Conservation (phyloP, 1,139 yeast genomes). For the Yamadazyma triangularis region DNA sequence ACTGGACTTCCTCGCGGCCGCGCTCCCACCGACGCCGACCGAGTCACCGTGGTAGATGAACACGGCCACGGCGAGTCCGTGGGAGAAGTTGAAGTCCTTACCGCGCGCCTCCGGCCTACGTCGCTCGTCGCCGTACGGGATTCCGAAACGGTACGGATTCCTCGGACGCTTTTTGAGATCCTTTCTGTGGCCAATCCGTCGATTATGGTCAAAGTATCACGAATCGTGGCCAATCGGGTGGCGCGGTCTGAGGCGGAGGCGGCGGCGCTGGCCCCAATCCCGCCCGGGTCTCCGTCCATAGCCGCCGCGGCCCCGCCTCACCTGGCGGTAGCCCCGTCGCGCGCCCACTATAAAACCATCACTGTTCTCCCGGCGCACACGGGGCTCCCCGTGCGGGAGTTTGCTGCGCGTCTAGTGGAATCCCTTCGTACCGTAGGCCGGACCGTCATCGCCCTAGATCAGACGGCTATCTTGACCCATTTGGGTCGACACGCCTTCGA, state of each 20-base stretch:
- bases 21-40: too few species aligned
- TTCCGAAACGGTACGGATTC: conserved; percentile 89
- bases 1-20: too few species aligned
- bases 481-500: conserved; percentile 93
- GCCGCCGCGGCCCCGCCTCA: too few species aligned
- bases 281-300: too few species aligned
- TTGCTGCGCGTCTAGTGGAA: conserved; percentile 66
- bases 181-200: conserved; percentile 83
- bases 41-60: conserved; percentile 56
- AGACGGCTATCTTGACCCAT: conserved; percentile 73
- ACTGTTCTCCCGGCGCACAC: conserved; percentile 75
- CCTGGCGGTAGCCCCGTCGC: too few species aligned
- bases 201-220: conserved; percentile 82
- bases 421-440: conserved; percentile 74
- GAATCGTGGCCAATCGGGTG: conserved; percentile 79
- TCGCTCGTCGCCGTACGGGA: conserved; percentile 88
- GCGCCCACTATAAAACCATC: too few species aligned
- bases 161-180: conserved; percentile 82
- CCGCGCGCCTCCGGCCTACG: conserved; percentile 69
- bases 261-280: too few species aligned
- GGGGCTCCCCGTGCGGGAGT: conserved; percentile 81
- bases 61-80: conserved; percentile 92
- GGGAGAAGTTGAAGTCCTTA: conserved; percentile 92
- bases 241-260: conserved; percentile 22
- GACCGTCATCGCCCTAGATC: conserved; percentile 73